Conservation (phyloP, 108 stramenopile genomes). For the Cyclostephanos tholiformis region DNA sequence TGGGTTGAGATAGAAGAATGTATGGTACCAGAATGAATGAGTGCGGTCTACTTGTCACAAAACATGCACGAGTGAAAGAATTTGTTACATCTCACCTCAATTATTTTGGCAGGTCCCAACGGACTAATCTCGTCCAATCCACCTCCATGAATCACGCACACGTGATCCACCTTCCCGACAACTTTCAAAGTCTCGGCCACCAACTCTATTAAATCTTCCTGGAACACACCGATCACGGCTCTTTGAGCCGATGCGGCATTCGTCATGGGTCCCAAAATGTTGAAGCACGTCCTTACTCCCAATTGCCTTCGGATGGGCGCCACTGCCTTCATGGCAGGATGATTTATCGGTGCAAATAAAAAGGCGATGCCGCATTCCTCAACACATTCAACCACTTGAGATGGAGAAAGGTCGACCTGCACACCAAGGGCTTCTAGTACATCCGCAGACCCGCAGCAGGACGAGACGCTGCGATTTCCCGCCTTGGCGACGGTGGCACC, state of each 20-base stretch:
- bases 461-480: slow-evolving; percentile 94
- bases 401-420: slow-evolving; percentile 88
- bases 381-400: slow-evolving; percentile 91
- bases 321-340: slow-evolving; percentile 96
- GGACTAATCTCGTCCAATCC: slow-evolving; percentile 98
- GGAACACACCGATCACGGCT: slow-evolving; percentile 97
- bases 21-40: not conserved
- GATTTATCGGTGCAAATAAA: slow-evolving; percentile 98
- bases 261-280: slow-evolving; percentile 98
- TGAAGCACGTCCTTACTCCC: slow-evolving; percentile 95
- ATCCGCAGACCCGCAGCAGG: slow-evolving; percentile 92
- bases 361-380: slow-evolving; percentile 88
- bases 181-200: slow-evolving; percentile 91
- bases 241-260: slow-evolving; percentile 97
- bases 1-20: not conserved
- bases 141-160: slow-evolving; percentile 95
- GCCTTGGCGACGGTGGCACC: slow-evolving; percentile 96
- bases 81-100: slow-evolving; percentile 67
- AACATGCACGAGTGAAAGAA: not conserved
- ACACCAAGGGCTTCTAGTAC: slow-evolving; percentile 96
- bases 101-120: slow-evolving; percentile 89
- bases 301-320: slow-evolving; percentile 95
- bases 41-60: not conserved
- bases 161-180: slow-evolving; percentile 95
- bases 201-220: slow-evolving; percentile 81